Percentiles rank a stretch among this genome's conserved stretches.
phyloP scores from a whole-genome alignment of 2,329 filamentous ascomycete species.

The Ophiocordyceps camponoti-rufipedis region DNA sequence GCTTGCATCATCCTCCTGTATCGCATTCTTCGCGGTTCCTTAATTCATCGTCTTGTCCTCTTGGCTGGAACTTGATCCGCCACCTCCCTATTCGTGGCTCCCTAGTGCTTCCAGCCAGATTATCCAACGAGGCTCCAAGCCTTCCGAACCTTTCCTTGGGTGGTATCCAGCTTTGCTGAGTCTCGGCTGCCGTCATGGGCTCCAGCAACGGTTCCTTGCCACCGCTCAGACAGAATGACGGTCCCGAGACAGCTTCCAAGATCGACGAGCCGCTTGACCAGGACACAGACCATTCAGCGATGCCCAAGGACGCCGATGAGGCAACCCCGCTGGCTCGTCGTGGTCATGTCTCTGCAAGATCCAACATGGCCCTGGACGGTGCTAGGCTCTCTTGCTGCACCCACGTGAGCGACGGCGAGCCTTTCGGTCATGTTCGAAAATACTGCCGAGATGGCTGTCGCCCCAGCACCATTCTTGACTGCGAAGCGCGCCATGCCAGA shows the following conservation, averaged over 20 bases:
- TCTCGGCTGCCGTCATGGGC: background rate
- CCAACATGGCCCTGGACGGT: background rate
- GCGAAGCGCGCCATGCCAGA: background rate
- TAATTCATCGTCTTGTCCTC: background rate
- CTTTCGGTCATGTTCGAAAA: background rate
- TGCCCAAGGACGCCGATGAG: background rate
- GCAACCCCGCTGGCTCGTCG: background rate
- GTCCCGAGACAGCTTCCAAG: background rate
- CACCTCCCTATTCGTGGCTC: background rate
- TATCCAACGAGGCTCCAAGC: background rate
- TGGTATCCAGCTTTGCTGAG: background rate
- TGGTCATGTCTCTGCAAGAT: background rate
- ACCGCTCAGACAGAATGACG: background rate
- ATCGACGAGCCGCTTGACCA: background rate
- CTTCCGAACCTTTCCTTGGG: background rate
- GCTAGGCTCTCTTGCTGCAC: background rate
- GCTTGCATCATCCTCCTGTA: background rate
- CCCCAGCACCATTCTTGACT: background rate
- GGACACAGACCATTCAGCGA: background rate
- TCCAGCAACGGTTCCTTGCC: background rate
- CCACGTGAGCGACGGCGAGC: background rate
- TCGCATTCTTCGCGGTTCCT: background rate
- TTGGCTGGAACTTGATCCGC: background rate
- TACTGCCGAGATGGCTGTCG: background rate
- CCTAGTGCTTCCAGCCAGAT: background rate